Evolutionary conservation across 2,329 filamentous ascomycete genomes (phyloP), one percentile per base, ranked within the genome.

Genomic region (Emergomyces africanus): DNA sequence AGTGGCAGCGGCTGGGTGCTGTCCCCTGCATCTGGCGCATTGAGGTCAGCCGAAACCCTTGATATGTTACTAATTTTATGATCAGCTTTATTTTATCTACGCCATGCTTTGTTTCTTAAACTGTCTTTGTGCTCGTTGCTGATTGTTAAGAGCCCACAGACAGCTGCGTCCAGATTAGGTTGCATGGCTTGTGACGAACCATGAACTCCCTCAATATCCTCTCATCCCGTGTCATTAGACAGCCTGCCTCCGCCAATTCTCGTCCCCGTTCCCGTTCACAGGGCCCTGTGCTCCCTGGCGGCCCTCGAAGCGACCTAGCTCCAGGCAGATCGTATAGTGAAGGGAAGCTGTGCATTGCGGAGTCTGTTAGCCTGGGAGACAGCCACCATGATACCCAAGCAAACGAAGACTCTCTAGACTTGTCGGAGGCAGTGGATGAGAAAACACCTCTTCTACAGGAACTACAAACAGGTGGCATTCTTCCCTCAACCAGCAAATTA

Each of bases 151-250:
- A 64, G 57, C 66, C 30, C 6, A 30, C 30, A 73, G 70, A 73
- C 65, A 68, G 61, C 67, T 68, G 70, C 67, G 69, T 68, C 66
- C 65, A 64, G 68, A 41, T 42, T 37, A 30, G 23, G 55, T 64
- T 74, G 71, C 70, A 79, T 80, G 78, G 75, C 77, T 71, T 69
- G 65, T 66, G 68, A 70, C 74, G 75, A 79, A 88, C 81, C 77
- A 96, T 96, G 92, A 96, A 96, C 85, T 95, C 91, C 69, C 81
- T 96, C 79, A 95, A 94, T 78, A 89, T 96, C 74, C 84, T 96
- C 73, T 94, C 90, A 70, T 85, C 89, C 72, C 86, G 88, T 77
- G 88, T 91, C 72, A 82, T 85, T 70, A 81, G 82, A 70, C 79
- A 78, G 70, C 79, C 81, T 64, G 77, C 81, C 64, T 75, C 75